Evolutionary conservation across 305 asterid genomes (phyloP).

Genomic region (Fraxinus albicans): DNA sequence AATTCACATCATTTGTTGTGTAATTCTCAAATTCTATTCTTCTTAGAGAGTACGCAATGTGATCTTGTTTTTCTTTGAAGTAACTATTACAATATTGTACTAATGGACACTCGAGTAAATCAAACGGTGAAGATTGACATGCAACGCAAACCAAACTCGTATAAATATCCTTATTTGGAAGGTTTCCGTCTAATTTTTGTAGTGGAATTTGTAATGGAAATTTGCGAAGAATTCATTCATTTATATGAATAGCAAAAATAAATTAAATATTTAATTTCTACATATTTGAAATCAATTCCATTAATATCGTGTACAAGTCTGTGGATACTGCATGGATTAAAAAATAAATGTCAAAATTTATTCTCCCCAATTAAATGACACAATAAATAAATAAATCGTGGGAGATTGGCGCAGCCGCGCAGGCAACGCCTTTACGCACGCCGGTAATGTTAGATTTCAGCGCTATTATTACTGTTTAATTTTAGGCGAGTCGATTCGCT

Average conservation of each 20-base stretch:
- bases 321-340: neutral
- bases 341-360: neutral
- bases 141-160: too few relatives aligned
- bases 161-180: neutral
- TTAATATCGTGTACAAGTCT: neutral
- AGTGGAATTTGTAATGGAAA: neutral
- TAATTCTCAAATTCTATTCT: neutral
- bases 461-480: neutral
- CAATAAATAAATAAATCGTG: neutral
- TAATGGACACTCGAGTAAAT: neutral
- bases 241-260: neutral
- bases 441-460: neutral
- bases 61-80: neutral
- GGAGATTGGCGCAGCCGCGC: neutral
- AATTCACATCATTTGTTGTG: neutral
- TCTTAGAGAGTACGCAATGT: neutral
- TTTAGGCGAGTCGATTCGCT: neutral
- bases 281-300: neutral
- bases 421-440: neutral
- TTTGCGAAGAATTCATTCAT: neutral
- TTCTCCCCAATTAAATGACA: neutral
- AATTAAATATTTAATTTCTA: neutral
- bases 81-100: too few relatives aligned
- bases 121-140: neutral
- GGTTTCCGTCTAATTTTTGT: neutral